Conservation (phyloP, 83 land plant genomes). For the Picea abies region DNA sequence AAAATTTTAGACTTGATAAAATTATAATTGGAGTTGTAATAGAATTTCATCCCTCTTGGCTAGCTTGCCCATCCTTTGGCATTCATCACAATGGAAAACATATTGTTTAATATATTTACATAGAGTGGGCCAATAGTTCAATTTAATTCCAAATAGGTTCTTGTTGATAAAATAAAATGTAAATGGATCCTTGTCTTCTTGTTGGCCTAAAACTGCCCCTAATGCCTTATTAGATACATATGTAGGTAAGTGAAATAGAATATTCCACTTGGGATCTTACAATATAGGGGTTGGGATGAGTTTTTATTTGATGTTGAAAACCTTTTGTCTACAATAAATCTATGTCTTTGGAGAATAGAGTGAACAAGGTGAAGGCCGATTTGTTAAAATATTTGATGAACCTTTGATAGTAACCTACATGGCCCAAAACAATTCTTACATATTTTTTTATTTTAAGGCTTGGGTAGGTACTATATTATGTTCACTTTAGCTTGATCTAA, state of each 20-base stretch:
- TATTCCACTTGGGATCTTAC: background rate
- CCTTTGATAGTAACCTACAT: background rate
- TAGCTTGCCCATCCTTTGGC: no score
- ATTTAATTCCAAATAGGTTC: no score
- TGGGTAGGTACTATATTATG: background rate
- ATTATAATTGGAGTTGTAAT: no score
- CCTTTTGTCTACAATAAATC: background rate
- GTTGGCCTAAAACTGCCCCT: no score
- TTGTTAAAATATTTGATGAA: background rate
- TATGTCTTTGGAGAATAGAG: background rate
- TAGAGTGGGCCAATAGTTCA: no score
- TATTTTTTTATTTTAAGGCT: background rate
- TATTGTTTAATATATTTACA: no score
- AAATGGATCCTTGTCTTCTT: no score
- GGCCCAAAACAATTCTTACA: background rate
- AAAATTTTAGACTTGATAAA: no score
- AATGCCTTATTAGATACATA: no score
- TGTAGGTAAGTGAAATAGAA: background rate
- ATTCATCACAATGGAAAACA: no score
- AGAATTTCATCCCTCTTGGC: no score
- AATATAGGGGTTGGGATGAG: background rate
- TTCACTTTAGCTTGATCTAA: background rate
- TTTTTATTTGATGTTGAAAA: background rate
- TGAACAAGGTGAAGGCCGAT: background rate
- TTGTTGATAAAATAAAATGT: no score